Evolutionary conservation across 305 asterid genomes (phyloP).

Genomic region (Fraxinus paxiana): DNA sequence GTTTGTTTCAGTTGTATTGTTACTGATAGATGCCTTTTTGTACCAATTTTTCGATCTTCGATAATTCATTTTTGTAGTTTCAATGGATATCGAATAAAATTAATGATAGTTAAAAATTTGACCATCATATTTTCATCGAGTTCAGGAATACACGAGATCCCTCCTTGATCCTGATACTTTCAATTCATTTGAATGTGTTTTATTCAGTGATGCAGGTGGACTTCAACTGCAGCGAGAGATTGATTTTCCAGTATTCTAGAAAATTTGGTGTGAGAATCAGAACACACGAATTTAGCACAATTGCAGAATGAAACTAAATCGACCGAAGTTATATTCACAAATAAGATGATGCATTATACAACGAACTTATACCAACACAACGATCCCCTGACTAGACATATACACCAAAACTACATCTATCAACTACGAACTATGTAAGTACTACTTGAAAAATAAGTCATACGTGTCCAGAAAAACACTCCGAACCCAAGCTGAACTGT

Average conservation of each 20-base stretch:
- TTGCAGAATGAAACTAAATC: background rate
- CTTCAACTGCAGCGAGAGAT: background rate
- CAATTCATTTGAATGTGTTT: background rate
- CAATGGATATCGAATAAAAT: background rate
- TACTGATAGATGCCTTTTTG: background rate
- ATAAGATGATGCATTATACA: background rate
- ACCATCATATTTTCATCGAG: background rate
- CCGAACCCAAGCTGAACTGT: background rate
- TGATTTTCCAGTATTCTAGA: background rate
- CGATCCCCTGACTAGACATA: background rate
- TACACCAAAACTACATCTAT: slow-evolving; percentile 9
- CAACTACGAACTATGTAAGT: slow-evolving; percentile 26
- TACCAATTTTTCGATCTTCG: background rate
- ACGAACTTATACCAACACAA: background rate
- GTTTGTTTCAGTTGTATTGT: background rate
- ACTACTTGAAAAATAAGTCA: slow-evolving; percentile 17
- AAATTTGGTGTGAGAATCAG: background rate
- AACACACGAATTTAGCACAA: background rate
- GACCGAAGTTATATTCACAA: background rate
- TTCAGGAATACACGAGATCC: background rate
- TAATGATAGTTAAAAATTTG: background rate
- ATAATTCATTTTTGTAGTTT: background rate
- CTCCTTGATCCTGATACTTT: background rate
- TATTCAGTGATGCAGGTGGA: background rate
- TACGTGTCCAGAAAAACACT: slow-evolving; percentile 16